phyloP scores from a whole-genome alignment of 2,329 filamentous ascomycete genomes.

The Diaporthe sp. region DNA sequence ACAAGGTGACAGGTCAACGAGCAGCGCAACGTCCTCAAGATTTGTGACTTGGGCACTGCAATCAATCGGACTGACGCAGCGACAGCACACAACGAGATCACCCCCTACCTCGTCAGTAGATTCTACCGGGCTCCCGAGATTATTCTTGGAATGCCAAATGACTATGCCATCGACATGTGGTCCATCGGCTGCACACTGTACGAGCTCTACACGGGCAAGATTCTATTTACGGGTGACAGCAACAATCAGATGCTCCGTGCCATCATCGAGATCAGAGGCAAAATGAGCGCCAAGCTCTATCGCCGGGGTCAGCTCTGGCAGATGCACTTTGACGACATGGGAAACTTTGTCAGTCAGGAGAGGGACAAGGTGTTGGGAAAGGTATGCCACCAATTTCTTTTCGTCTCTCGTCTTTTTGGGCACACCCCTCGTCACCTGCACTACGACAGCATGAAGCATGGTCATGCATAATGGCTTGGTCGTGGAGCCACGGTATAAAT shows the following conservation, averaged over 20 bases:
- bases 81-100: slow-evolving; percentile 83
- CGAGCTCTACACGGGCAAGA: slow-evolving; percentile 97
- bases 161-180: slow-evolving; percentile 97
- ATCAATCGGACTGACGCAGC: slow-evolving; percentile 86
- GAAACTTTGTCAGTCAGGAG: slow-evolving; percentile 88
- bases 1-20: slow-evolving; percentile 75
- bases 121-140: slow-evolving; percentile 98
- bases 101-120: slow-evolving; percentile 94
- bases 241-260: slow-evolving; percentile 99
- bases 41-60: slow-evolving; percentile 97
- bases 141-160: slow-evolving; percentile 95
- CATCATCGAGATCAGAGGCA: slow-evolving; percentile 96
- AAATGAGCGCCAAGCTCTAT: slow-evolving; percentile 89
- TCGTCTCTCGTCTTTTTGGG: slow-evolving; percentile 38
- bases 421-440: slow-evolving; percentile 30
- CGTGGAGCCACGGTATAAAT: slow-evolving; percentile 31
- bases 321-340: slow-evolving; percentile 86
- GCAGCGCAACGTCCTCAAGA: slow-evolving; percentile 85
- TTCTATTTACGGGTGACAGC: slow-evolving; percentile 92
- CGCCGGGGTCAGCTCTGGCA: slow-evolving; percentile 83
- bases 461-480: slow-evolving; percentile 21
- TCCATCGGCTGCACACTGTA: slow-evolving; percentile 97
- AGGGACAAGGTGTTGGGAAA: slow-evolving; percentile 90
- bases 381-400: slow-evolving; percentile 59
- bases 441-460: slow-evolving; percentile 10